phyloP scores from a whole-genome alignment of 2,329 filamentous ascomycete species.

The Colletotrichum aenigma region DNA sequence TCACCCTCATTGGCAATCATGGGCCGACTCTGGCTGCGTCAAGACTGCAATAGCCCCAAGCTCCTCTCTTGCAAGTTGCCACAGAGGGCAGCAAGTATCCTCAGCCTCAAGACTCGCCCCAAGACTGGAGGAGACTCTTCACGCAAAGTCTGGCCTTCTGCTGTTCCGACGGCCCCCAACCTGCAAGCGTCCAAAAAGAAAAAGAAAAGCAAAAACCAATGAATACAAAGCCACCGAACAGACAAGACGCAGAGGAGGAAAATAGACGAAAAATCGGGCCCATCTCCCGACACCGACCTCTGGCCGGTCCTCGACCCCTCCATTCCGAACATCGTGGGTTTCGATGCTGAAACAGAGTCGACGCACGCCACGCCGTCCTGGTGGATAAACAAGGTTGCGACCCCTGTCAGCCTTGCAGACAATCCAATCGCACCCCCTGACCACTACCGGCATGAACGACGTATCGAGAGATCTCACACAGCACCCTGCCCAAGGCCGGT shows the following conservation, averaged over 20 bases:
- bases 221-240: not conserved
- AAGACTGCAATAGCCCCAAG: not conserved
- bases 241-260: not conserved
- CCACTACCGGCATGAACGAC: conserved; percentile 28
- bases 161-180: not conserved
- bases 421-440: conserved; percentile 32
- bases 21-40: not conserved
- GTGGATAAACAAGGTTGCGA: conserved; percentile 12
- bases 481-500: conserved; percentile 27
- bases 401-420: conserved; percentile 36
- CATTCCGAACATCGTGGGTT: conserved; percentile 49
- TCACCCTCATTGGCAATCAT: no score
- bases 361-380: conserved; percentile 26
- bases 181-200: not conserved
- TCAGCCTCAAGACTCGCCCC: no score
- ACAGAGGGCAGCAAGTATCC: no score
- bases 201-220: not conserved
- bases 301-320: not conserved
- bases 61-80: not conserved
- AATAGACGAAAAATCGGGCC: not conserved
- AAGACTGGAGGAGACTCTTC: not conserved
- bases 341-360: conserved; percentile 47
- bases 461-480: conserved; percentile 28
- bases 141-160: not conserved
- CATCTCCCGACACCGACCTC: not conserved